Evolutionary conservation across 768 basidiomycete species (phyloP), one percentile per base, ranked within the genome.

Genomic region (Lactarius quietus): DNA sequence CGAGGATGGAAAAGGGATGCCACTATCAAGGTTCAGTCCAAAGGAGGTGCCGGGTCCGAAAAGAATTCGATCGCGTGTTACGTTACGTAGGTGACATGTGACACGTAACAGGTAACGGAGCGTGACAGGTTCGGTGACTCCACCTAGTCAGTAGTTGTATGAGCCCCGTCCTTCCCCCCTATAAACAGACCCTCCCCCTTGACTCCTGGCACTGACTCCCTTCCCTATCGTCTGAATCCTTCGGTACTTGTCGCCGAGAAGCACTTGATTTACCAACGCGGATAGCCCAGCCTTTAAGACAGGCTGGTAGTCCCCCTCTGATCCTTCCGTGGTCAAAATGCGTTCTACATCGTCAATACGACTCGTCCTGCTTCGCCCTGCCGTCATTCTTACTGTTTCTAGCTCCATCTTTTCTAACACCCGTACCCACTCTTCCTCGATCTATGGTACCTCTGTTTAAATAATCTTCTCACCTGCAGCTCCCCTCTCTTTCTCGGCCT

Each of bases 281-380:
- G 80, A 74, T 80, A 71, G 69, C 67, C 82, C 79, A 81, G 76
- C 78, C 65, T 66, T 80, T 73, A 75, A 74, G 71, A 71, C 79
- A 74, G 72, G 75, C 76, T 74, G 71, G 78, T 56, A 68, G 69
- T 74, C 72, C 75, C 35, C 36, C 73, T 61, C 55, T 70, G 33
- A 41, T 59, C 63, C 65, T 62, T 53, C 71, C 62, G 63, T 67
- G 70, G 62, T 71, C 75, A 71, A 74, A 72, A 86, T 86, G 85
- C 80, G 67, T 51, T 26, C 60, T 36, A 66, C 71, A 71, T 5
- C 61, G 39, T 15, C 69, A 65, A 70, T 70, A 45, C 61, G 74
- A 58, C 52, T 62, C 72, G 72, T 73, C 71, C 70, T 70, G 51
- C 69, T 67, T 62, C 63, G 68, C 68, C 66, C 69, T 64, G 5